Evolutionary conservation across 2,329 filamentous ascomycete species (phyloP).

Genomic region (Penicillium sp.): DNA sequence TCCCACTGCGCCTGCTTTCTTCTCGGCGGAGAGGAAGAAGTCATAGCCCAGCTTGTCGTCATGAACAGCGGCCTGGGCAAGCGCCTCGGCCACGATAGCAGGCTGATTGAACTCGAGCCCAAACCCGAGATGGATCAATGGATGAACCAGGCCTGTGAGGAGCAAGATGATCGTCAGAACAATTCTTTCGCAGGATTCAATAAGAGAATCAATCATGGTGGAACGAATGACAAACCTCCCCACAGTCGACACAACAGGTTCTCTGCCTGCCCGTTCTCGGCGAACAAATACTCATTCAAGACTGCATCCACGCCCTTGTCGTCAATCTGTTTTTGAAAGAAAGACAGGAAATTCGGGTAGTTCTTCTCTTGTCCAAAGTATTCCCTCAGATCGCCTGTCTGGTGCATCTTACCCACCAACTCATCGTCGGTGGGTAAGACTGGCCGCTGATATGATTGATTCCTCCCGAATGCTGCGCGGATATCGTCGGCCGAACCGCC

Average conservation of each 20-base stretch:
- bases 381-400: slow-evolving; percentile 51
- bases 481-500: slow-evolving; percentile 58
- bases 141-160: slow-evolving; percentile 61
- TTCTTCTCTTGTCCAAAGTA: slow-evolving; percentile 59
- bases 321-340: slow-evolving; percentile 70
- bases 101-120: slow-evolving; percentile 78
- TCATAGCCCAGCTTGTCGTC: slow-evolving; percentile 46
- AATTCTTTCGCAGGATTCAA: not conserved
- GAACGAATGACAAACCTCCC: slow-evolving; percentile 44
- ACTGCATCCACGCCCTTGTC: slow-evolving; percentile 56
- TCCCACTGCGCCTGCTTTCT: slow-evolving; percentile 27
- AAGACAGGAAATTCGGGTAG: slow-evolving; percentile 70
- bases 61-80: slow-evolving; percentile 72
- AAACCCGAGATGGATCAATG: slow-evolving; percentile 78
- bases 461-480: slow-evolving; percentile 58
- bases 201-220: not conserved
- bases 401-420: slow-evolving; percentile 51
- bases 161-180: not conserved
- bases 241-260: slow-evolving; percentile 65
- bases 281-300: slow-evolving; percentile 63
- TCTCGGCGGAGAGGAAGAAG: slow-evolving; percentile 45
- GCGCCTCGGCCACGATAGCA: slow-evolving; percentile 70
- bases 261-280: slow-evolving; percentile 57
- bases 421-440: slow-evolving; percentile 43
- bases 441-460: slow-evolving; percentile 61